Conservation (phyloP, 148 eudicot genomes). For the Rhododendron williamsianum region DNA sequence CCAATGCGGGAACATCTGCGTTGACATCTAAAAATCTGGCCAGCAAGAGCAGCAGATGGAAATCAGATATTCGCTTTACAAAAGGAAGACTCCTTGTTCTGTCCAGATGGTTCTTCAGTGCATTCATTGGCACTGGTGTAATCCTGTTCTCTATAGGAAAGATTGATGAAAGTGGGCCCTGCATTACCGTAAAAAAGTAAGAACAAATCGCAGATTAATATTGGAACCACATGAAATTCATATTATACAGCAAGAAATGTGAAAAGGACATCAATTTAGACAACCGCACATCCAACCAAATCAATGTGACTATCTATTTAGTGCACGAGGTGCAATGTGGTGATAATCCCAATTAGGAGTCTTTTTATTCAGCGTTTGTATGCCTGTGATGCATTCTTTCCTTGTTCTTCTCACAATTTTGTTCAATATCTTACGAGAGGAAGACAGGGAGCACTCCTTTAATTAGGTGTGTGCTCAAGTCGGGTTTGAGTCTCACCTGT, state of each 20-base stretch:
- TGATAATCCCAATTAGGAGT: neutral
- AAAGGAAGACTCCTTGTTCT: constrained; percentile 60
- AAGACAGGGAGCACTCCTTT: neutral
- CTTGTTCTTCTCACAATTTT: neutral
- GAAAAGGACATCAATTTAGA: neutral
- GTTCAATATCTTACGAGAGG: neutral
- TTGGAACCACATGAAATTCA: neutral
- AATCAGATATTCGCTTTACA: constrained; percentile 90
- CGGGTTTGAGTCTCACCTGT: too few species aligned
- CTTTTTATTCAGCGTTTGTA: neutral
- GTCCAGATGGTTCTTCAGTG: constrained; percentile 70
- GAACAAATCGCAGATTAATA: neutral
- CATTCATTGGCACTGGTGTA: constrained; percentile 48
- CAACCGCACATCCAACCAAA: neutral
- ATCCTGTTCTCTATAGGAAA: constrained; percentile 88
- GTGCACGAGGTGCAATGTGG: neutral
- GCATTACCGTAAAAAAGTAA: constrained; percentile 18
- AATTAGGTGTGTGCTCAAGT: neutral
- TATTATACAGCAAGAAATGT: neutral
- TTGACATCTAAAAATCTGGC: constrained; percentile 64
- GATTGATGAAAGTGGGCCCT: constrained; percentile 79
- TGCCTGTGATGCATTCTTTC: neutral
- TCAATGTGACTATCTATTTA: neutral
- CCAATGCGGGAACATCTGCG: constrained; percentile 76
- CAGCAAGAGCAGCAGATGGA: constrained; percentile 72